Evolutionary conservation across 805 yeast genomes (phyloP).

Genomic region (Ogataea haglerorum): DNA sequence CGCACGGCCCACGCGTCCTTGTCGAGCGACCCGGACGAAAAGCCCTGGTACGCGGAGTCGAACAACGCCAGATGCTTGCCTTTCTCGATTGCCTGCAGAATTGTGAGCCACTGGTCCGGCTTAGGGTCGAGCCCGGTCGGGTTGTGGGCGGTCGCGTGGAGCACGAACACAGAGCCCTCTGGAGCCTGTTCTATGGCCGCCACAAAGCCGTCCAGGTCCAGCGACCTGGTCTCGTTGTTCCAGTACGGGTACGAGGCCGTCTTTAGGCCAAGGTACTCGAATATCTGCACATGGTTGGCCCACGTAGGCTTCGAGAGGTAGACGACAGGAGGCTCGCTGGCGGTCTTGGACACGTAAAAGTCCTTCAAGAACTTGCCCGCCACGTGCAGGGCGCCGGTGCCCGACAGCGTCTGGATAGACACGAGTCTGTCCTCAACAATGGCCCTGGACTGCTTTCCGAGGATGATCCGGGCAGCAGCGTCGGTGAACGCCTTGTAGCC

Average conservation of each 20-base stretch:
- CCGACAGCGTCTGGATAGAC: slow-evolving; percentile 76
- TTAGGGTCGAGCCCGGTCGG: slow-evolving; percentile 97
- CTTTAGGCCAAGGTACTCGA: slow-evolving; percentile 62
- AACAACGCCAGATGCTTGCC: slow-evolving; percentile 76
- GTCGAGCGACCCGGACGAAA: slow-evolving; percentile 83
- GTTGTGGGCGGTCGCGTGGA: slow-evolving; percentile 97
- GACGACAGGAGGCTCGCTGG: slow-evolving; percentile 39
- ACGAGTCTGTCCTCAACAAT: slow-evolving; percentile 47
- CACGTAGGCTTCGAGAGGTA: slow-evolving; percentile 92
- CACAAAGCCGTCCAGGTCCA: slow-evolving; percentile 70
- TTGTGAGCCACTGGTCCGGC: slow-evolving; percentile 70
- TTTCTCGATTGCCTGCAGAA: slow-evolving; percentile 57
- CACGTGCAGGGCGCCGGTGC: slow-evolving; percentile 89
- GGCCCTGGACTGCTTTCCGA: slow-evolving; percentile 59
- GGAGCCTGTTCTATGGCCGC: slow-evolving; percentile 62
- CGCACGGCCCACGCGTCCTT: slow-evolving; percentile 83
- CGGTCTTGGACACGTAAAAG: slow-evolving; percentile 36
- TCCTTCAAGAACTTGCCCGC: slow-evolving; percentile 68
- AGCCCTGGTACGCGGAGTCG: slow-evolving; percentile 97
- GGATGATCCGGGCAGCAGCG: slow-evolving; percentile 69
- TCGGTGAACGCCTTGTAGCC: slow-evolving; percentile 68
- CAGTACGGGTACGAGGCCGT: slow-evolving; percentile 82
- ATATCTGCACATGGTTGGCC: slow-evolving; percentile 92
- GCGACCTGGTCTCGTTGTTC: slow-evolving; percentile 64
- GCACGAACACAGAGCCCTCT: slow-evolving; percentile 70